phyloP scores from a whole-genome alignment of 2,329 filamentous ascomycete genomes.

The Xylaria sp. region DNA sequence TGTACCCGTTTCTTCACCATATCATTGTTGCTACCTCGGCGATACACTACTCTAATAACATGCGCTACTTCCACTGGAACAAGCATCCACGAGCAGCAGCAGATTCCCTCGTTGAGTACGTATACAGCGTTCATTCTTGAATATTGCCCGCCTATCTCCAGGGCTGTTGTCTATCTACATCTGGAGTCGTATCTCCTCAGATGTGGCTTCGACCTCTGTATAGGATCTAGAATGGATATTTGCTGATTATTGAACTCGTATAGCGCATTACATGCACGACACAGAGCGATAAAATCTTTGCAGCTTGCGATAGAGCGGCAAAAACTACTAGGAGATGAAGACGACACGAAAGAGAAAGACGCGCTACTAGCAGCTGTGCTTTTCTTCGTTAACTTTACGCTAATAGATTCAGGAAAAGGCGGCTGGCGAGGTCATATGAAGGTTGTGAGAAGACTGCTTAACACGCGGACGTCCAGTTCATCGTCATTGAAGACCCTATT shows the following conservation, averaged over 20 bases:
- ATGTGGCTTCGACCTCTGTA: too few species aligned
- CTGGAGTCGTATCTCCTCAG: too few species aligned
- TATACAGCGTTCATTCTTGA: too few species aligned
- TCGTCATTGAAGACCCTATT: background rate
- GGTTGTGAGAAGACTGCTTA: constrained; percentile 46
- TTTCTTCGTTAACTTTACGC: constrained; percentile 55
- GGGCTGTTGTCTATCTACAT: too few species aligned
- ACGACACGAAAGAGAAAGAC: constrained; percentile 47
- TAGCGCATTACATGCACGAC: constrained; percentile 50
- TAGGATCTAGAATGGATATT: too few species aligned
- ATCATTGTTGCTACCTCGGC: constrained; percentile 54
- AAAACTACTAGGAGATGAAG: constrained; percentile 22
- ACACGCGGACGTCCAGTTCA: constrained; percentile 9
- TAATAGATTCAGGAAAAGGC: constrained; percentile 51
- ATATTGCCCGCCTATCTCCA: too few species aligned
- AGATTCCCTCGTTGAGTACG: constrained; percentile 49
- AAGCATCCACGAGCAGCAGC: constrained; percentile 25
- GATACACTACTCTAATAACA: constrained; percentile 51
- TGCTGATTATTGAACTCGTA: too few species aligned
- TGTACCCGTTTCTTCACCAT: constrained; percentile 50
- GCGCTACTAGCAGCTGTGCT: constrained; percentile 52
- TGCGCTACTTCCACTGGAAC: constrained; percentile 36
- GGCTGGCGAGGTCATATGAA: constrained; percentile 52
- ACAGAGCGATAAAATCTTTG: constrained; percentile 49
- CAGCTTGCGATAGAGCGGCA: constrained; percentile 42